Evolutionary conservation across 1,284 basidiomycete species (phyloP), one percentile per base, ranked within the genome.

Genomic region (Ceratobasidium sp.): DNA sequence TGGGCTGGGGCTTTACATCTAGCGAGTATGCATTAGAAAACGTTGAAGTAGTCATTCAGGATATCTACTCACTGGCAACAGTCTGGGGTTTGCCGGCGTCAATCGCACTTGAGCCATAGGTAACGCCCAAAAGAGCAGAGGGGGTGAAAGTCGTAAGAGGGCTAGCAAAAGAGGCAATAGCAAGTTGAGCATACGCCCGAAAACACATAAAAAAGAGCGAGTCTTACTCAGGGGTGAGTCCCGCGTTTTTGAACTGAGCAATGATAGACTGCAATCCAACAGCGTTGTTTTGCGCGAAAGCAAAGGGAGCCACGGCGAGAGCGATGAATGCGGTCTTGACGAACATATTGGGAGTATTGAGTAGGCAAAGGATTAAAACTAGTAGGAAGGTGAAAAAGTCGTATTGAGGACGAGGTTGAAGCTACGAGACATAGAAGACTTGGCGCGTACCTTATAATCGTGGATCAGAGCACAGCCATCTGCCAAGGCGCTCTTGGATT

Each of bases 11-110:
- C n/a, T 82, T 80, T 57, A 84, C 85, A 82, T 88, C 89, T 91
- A 72, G 16, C 13, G 30, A 4, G 38, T 18, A 49, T 21, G 54
- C 44, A 35, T 21, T 21, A 61, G 62, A 49, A 32, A 38, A 32
- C 30, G 16, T 21, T 2, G 2, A 47, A 30, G 18, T 16, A 21
- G 30, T 49, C 32, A 8, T 49, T 41, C 35, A 35, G 30, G 30
- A 57, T 8, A 23, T 4, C 21, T 23, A 83, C 88, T 77, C 77
- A 88, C 90, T 86, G 73, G 83, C 82, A 80, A 85, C 83, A 46
- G 84, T 82, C 72, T 92, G 79, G n/a, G 80, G 76, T 79, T 90
- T 87, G 57, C 91, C 91, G 7, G 88, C 85, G 18, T 84, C 77
- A 59, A 90, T 82, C 67, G 78, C 79, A 35, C 86, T 79, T 58